Evolutionary conservation across 495 filamentous ascomycete genomes (phyloP).

Genomic region (Alectoria sarmentosa): DNA sequence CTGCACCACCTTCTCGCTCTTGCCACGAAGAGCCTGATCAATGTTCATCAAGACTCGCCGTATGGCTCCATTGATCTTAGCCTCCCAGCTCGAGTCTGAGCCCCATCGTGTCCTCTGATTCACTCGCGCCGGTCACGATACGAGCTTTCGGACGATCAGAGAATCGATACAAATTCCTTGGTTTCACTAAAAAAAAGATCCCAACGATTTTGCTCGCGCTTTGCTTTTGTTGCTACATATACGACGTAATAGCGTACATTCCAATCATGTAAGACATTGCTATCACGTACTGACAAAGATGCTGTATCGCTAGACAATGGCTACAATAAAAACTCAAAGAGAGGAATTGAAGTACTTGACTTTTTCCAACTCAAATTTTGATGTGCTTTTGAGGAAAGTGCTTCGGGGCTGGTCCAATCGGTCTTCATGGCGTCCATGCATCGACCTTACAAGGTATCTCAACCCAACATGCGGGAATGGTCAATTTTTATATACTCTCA

Average conservation of each 20-base stretch:
- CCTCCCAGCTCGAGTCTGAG: slow-evolving; percentile 18
- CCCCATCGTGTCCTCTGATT: background rate
- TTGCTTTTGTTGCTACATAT: slow-evolving; percentile 10
- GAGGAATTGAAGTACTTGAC: background rate
- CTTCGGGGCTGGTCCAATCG: too few species aligned
- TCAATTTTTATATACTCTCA: too few species aligned
- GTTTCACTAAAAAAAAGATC: background rate
- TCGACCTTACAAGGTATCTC: background rate
- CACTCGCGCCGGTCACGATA: background rate
- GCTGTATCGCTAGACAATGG: slow-evolving; percentile 2
- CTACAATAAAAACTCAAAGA: background rate
- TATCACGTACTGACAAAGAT: background rate
- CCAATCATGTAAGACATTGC: slow-evolving; percentile 9
- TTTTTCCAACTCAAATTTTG: background rate
- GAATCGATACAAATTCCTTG: background rate
- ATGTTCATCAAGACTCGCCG: slow-evolving; percentile 45
- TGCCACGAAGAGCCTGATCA: slow-evolving; percentile 54
- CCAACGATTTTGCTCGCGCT: background rate
- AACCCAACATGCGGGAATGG: too few species aligned
- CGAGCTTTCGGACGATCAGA: background rate
- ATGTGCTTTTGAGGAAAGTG: too few species aligned
- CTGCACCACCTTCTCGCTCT: slow-evolving; percentile 67
- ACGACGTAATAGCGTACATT: slow-evolving; percentile 9
- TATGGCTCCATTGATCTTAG: slow-evolving; percentile 31
- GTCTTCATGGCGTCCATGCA: background rate